These are phyloP conservation scores for Miscanthus lutarioriparius DNA, from an alignment of 176 grass and related monocot species.

Conservation along the genomic window DNA sequence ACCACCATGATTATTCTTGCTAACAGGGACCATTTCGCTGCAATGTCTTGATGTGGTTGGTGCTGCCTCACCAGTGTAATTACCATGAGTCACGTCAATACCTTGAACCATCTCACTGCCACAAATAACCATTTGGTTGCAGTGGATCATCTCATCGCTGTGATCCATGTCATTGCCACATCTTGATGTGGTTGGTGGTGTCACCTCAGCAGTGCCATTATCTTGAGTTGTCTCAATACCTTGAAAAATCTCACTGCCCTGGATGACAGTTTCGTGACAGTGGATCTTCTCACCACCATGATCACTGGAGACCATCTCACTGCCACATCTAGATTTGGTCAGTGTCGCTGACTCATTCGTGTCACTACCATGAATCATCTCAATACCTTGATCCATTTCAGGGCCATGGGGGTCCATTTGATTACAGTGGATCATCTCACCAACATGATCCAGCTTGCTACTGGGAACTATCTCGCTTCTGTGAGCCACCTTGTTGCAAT, in stretches of 20 bases:
- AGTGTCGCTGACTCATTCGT: no score
- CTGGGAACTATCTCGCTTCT: background rate
- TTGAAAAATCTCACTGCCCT: background rate
- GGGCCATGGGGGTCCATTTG: background rate
- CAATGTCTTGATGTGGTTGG: constrained; percentile 33
- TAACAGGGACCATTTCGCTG: background rate
- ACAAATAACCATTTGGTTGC: background rate
- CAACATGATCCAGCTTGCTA: background rate
- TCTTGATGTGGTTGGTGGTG: background rate
- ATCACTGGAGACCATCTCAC: background rate
- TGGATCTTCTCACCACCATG: background rate
- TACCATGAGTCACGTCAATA: background rate
- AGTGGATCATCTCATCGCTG: background rate
- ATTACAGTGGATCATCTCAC: background rate
- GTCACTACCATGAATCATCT: background rate
- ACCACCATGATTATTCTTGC: background rate
- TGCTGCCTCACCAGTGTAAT: background rate
- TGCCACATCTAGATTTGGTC: background rate
- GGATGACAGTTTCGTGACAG: background rate
- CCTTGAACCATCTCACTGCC: background rate
- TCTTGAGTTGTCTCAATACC: background rate
- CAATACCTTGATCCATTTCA: background rate
- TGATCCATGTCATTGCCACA: background rate
- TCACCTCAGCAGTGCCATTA: background rate
- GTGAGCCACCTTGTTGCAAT: background rate